phyloP scores from a whole-genome alignment of 306 rosid species.

The Quercus cerris region DNA sequence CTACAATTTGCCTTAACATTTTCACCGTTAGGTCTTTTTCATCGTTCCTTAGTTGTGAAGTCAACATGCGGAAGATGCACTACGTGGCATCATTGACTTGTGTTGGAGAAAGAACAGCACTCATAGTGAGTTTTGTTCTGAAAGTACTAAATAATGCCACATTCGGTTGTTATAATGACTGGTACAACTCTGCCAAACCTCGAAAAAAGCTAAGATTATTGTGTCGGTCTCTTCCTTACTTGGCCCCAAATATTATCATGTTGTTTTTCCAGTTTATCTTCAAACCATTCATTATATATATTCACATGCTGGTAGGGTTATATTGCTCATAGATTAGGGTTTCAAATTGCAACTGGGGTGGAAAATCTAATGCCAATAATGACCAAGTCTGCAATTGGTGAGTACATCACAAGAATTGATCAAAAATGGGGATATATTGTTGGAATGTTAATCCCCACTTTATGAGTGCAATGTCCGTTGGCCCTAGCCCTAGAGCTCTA shows the following conservation, averaged over 20 bases:
- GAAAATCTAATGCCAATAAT: conserved; percentile 27
- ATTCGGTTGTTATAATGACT: conserved; percentile 26
- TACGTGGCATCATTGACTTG: conserved; percentile 40
- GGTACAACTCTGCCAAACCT: conserved; percentile 15
- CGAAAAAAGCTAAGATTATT: conserved; percentile 35
- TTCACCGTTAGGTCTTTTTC: conserved; percentile 8
- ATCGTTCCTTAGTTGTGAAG: conserved; percentile 57
- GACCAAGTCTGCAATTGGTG: conserved; percentile 23
- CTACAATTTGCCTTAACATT: conserved; percentile 19
- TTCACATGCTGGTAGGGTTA: conserved; percentile 41
- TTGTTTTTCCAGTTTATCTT: conserved; percentile 41
- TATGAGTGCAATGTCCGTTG: conserved; percentile 21
- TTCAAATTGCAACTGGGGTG: conserved; percentile 17
- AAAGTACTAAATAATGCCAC: conserved; percentile 47
- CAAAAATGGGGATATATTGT: neutral
- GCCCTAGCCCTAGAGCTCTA: neutral
- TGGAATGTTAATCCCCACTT: conserved; percentile 4
- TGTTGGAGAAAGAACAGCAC: conserved; percentile 34
- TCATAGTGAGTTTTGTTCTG: conserved; percentile 20
- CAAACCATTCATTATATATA: conserved; percentile 33
- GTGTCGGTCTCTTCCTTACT: conserved; percentile 42
- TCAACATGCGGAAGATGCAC: conserved; percentile 60
- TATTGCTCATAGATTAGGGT: conserved; percentile 17
- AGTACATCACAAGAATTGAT: conserved; percentile 24
- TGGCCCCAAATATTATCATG: conserved; percentile 43